These are phyloP conservation scores for Tremella fuciformis DNA, from an alignment of 768 basidiomycete genomes.

Conservation along the genomic window DNA sequence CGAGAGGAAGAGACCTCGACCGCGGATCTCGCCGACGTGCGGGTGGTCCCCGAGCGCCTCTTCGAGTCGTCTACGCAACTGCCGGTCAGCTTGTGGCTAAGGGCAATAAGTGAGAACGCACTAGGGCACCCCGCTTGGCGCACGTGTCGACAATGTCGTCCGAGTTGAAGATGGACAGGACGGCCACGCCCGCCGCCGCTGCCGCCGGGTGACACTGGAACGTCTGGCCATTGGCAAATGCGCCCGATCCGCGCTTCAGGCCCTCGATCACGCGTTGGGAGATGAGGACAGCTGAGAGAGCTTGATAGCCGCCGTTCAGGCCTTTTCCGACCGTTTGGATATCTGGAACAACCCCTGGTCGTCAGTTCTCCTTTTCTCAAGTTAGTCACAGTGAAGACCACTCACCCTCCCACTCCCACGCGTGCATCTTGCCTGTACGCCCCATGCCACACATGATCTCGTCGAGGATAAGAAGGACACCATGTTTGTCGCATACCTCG, in stretches of 20 bases:
- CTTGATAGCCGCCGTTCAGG: slow-evolving; percentile 84
- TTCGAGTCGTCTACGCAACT: slow-evolving; percentile 57
- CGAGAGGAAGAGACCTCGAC: slow-evolving; percentile 22
- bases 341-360: slow-evolving; percentile 63
- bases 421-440: slow-evolving; percentile 81
- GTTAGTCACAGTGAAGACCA: no score
- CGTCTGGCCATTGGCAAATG: slow-evolving; percentile 31
- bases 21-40: slow-evolving; percentile 69
- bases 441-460: slow-evolving; percentile 94
- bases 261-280: slow-evolving; percentile 68
- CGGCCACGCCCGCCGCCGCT: slow-evolving; percentile 78
- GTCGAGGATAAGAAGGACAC: slow-evolving; percentile 73
- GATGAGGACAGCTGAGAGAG: slow-evolving; percentile 72
- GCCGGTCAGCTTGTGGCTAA: slow-evolving; percentile 63
- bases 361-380: slow-evolving; percentile 1
- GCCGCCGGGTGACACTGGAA: slow-evolving; percentile 66
- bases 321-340: slow-evolving; percentile 87
- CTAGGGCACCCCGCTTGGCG: slow-evolving; percentile 5
- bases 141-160: slow-evolving; percentile 2
- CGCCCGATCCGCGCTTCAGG: slow-evolving; percentile 57
- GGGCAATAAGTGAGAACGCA: background rate
- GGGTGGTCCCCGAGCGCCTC: slow-evolving; percentile 50
- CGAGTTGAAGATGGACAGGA: slow-evolving; percentile 66
- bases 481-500: slow-evolving; percentile 60
- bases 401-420: slow-evolving; percentile 64